Base-by-base conservation (phyloP, 2,329 filamentous ascomycete species). In the Bipolaris victoriae region DNA sequence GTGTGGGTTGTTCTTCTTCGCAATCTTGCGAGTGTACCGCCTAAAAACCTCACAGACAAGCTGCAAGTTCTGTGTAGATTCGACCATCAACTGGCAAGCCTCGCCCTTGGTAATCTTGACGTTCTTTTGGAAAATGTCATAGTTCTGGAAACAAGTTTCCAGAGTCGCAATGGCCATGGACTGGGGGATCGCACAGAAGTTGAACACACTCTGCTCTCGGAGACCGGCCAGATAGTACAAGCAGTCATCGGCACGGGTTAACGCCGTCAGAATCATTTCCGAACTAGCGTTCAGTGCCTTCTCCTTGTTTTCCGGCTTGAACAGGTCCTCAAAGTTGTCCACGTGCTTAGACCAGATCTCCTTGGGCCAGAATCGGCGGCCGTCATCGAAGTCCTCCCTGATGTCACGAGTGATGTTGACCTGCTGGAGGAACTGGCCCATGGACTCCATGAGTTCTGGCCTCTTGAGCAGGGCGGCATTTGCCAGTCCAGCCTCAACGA, bases 381-480 rank as follows among this genome's bases (percentile, higher is more conserved):
- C 88, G 77, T 98, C 95, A 57, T 90, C 85, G 67, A 88, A 88
- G 73, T 99, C 95, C 77, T 99, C 95, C 68, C 88, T 87, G 63
- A 98, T 86, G 76, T 99, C 95, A 73, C 95, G 91, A 73, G 98
- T 97, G 76, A 99, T 97, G 83, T 99, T 99, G 64, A 92, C 96
- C 83, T 99, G 97, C 75, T 99, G 95, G 60, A 99, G 82, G 78
- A 99, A 97, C 66, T 97, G 90, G 22, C 92, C 95, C 95, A 99
- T 99, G 43, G 92, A 94, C 78, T 97, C 93, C 67, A 92, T 91
- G 48, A 99, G 85, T 60, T 91, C 83, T 33, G 90, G 88, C 49
- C 91, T 87, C 62, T 93, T 85, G 50, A 94, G 81, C 49, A 99
- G 84, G 55, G 88, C 90, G 2, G 91, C 89, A 76, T 97, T 97